These are phyloP conservation scores for Bifiguratus adelaidae DNA, from an alignment of 192 early-diverging fungal species.

Conservation along the genomic window DNA sequence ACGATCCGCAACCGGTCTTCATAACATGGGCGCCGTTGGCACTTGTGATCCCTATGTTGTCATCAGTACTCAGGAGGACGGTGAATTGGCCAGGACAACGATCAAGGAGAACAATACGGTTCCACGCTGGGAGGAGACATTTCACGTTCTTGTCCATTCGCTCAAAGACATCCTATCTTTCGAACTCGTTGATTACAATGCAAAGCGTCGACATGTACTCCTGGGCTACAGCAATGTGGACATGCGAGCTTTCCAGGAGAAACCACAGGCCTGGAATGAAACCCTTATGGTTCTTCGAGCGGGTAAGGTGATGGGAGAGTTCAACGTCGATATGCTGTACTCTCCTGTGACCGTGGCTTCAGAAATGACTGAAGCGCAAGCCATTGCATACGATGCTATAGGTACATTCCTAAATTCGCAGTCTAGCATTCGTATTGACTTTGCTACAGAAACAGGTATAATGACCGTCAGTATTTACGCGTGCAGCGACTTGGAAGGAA, in stretches of 20 bases:
- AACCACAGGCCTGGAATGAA: too few relatives aligned
- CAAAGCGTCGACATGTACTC: slow-evolving; percentile 52
- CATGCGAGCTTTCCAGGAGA: slow-evolving; percentile 24
- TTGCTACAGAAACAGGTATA: slow-evolving; percentile 43
- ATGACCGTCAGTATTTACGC: slow-evolving; percentile 41
- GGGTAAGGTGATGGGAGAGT: slow-evolving; percentile 15
- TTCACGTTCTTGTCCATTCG: slow-evolving; percentile 64
- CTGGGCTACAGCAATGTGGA: slow-evolving; percentile 50
- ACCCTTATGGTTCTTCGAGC: slow-evolving; percentile 12
- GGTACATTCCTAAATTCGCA: background rate
- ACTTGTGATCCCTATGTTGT: slow-evolving; percentile 82
- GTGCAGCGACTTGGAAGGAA: slow-evolving; percentile 31
- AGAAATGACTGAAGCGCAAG: slow-evolving; percentile 15
- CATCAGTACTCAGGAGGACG: slow-evolving; percentile 61
- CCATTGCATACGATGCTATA: slow-evolving; percentile 33
- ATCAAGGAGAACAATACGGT: slow-evolving; percentile 62
- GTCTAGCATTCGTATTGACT: background rate
- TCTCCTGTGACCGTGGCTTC: slow-evolving; percentile 22
- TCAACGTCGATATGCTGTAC: slow-evolving; percentile 21
- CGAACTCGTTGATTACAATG: slow-evolving; percentile 77
- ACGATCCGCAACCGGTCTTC: slow-evolving; percentile 68
- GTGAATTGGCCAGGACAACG: slow-evolving; percentile 48
- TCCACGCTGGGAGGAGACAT: slow-evolving; percentile 81
- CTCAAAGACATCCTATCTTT: slow-evolving; percentile 66
- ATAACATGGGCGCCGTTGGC: slow-evolving; percentile 83